A percentile compares a stretch with the other conserved stretches of the same genome.
Conservation (phyloP, 1,284 basidiomycete species). For the Boletus holoroseus region DNA sequence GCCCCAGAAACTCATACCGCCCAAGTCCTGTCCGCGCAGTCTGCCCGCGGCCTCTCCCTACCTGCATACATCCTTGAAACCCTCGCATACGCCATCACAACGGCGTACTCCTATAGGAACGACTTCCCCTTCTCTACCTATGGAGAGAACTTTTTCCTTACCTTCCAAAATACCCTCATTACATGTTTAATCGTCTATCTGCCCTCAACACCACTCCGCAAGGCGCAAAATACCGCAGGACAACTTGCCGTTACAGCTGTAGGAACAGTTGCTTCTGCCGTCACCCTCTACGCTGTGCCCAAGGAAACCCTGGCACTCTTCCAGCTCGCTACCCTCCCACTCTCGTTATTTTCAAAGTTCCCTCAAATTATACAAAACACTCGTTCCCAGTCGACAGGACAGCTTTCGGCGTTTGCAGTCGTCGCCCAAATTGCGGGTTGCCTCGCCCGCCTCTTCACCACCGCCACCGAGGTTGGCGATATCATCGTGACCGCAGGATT, state of each 20-base stretch:
- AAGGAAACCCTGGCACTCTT: constrained; percentile 52
- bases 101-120: constrained; percentile 81
- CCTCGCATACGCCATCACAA: constrained; percentile 78
- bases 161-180: constrained; percentile 78
- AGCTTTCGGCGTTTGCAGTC: constrained; percentile 86
- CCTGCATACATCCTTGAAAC: constrained; percentile 82
- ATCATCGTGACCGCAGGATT: constrained; percentile 75
- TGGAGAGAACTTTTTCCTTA: constrained; percentile 88
- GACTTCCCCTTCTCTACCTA: constrained; percentile 92
- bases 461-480: constrained; percentile 81
- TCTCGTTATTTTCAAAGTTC: constrained; percentile 81
- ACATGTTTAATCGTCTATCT: constrained; percentile 76
- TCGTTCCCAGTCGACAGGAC: constrained; percentile 72
- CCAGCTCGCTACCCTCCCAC: constrained; percentile 76
- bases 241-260: constrained; percentile 39
- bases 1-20: constrained; percentile 8
- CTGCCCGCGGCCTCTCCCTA: constrained; percentile 80
- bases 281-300: constrained; percentile 51
- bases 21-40: constrained; percentile 56
- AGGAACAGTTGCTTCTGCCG: constrained; percentile 37
- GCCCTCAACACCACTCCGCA: constrained; percentile 33
- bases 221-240: constrained; percentile 25
- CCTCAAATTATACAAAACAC: constrained; percentile 82
- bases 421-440: constrained; percentile 79
- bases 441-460: constrained; percentile 85